A percentile compares a stretch with the other conserved stretches of the same genome.
Evolutionary conservation across 495 filamentous ascomycete genomes (phyloP).

Genomic region (Thozetella sp.): DNA sequence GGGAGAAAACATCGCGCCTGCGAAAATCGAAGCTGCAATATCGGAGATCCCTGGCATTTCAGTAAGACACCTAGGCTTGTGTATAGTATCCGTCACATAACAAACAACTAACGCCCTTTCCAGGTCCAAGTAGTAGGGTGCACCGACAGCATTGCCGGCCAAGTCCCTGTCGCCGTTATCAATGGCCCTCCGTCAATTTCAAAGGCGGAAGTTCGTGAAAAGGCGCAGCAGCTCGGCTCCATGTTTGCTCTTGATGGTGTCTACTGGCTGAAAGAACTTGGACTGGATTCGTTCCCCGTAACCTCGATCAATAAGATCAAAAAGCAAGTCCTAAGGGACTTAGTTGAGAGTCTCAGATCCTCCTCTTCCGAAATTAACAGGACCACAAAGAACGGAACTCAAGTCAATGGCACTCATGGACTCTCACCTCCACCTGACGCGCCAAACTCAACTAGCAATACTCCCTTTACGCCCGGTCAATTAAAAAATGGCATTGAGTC

Average conservation of each 20-base stretch:
- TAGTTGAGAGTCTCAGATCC: neutral
- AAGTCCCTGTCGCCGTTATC: neutral
- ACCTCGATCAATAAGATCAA: neutral
- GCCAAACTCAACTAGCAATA: no score
- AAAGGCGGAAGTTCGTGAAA: neutral
- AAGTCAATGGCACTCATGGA: neutral
- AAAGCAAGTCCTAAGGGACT: neutral
- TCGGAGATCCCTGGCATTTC: neutral
- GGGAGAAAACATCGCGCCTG: neutral
- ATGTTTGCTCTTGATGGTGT: neutral
- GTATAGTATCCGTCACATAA: no score
- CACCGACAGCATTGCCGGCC: neutral
- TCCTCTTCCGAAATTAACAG: no score
- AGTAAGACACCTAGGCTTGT: no score
- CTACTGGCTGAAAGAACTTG: neutral
- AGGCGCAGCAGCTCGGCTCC: neutral
- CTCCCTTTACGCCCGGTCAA: no score
- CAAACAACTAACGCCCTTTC: neutral
- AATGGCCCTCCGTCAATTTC: neutral
- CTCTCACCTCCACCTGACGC: no score
- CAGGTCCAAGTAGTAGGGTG: neutral
- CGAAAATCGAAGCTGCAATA: neutral
- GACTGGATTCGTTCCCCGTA: neutral
- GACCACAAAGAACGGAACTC: no score
- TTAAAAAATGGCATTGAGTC: no score